These are phyloP conservation scores for Penicillium verrucosum DNA, from an alignment of 2,329 filamentous ascomycete species.

Conservation along the genomic window DNA sequence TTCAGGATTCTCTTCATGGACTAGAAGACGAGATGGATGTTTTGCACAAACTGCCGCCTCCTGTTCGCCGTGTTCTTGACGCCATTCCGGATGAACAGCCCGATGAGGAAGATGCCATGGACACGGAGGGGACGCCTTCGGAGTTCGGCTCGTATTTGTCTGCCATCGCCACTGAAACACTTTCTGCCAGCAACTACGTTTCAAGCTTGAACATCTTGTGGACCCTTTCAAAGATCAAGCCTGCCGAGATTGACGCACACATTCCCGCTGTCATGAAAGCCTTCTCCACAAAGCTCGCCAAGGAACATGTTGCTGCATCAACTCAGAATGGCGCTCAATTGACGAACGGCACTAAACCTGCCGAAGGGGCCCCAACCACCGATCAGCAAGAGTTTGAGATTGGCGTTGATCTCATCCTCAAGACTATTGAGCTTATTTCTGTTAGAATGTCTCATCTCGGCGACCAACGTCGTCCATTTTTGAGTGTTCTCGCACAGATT, in stretches of 20 bases:
- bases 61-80: constrained; percentile 78
- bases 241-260: constrained; percentile 84
- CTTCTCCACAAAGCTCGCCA: constrained; percentile 83
- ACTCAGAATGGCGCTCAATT: constrained; percentile 44
- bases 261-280: constrained; percentile 88
- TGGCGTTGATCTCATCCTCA: constrained; percentile 88
- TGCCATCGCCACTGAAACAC: constrained; percentile 79
- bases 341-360: constrained; percentile 40
- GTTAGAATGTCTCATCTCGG: constrained; percentile 88
- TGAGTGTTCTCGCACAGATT: constrained; percentile 89
- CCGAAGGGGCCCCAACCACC: constrained; percentile 42
- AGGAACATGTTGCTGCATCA: constrained; percentile 82
- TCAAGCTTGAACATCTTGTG: constrained; percentile 91
- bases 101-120: constrained; percentile 79
- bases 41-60: constrained; percentile 67
- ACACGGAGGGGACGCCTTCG: constrained; percentile 71
- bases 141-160: constrained; percentile 85
- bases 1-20: constrained; percentile 87
- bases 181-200: constrained; percentile 76
- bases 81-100: constrained; percentile 77
- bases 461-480: constrained; percentile 85
- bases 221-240: constrained; percentile 81
- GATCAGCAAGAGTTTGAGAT: constrained; percentile 77
- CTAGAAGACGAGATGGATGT: constrained; percentile 68
- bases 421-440: constrained; percentile 89